phyloP scores from a whole-genome alignment of 257 asterid species.

The Oldenlandia corymbosa region DNA sequence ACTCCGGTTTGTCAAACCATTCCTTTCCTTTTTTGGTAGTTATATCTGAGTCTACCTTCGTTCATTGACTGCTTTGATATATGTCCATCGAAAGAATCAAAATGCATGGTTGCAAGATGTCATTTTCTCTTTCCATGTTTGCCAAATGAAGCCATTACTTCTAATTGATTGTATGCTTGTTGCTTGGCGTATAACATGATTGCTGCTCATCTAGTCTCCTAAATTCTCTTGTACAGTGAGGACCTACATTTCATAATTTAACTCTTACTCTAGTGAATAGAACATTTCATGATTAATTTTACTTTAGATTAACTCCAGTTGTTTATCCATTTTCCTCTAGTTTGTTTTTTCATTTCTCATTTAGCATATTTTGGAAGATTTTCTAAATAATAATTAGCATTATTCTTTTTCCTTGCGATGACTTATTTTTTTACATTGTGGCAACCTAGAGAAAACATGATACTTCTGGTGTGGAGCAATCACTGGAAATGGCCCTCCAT shows the following conservation, averaged over 20 bases:
- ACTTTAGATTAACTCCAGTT: not conserved
- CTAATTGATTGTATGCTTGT: not conserved
- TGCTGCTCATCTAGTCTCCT: not conserved
- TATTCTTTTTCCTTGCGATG: not conserved
- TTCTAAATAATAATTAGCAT: slow-evolving; percentile 7
- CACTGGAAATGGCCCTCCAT: slow-evolving; percentile 40
- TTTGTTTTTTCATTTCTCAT: too few species aligned
- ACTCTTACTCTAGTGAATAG: not conserved
- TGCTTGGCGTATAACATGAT: not conserved
- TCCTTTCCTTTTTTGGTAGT: not conserved
- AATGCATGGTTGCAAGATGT: not conserved
- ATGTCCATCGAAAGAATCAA: too few species aligned
- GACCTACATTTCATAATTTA: too few species aligned
- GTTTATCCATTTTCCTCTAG: not conserved
- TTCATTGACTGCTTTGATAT: not conserved
- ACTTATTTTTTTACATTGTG: slow-evolving; percentile 12
- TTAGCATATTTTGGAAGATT: too few species aligned
- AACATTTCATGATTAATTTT: too few species aligned
- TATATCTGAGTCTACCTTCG: not conserved
- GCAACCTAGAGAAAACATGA: slow-evolving; percentile 22
- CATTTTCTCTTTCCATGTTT: not conserved
- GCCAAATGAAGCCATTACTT: not conserved
- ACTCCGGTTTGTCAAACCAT: slow-evolving; percentile 31
- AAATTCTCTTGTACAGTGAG: not conserved
- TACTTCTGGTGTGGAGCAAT: slow-evolving; percentile 27